Conservation (phyloP, 1,284 basidiomycete species). For the Omphalotus olearius region DNA sequence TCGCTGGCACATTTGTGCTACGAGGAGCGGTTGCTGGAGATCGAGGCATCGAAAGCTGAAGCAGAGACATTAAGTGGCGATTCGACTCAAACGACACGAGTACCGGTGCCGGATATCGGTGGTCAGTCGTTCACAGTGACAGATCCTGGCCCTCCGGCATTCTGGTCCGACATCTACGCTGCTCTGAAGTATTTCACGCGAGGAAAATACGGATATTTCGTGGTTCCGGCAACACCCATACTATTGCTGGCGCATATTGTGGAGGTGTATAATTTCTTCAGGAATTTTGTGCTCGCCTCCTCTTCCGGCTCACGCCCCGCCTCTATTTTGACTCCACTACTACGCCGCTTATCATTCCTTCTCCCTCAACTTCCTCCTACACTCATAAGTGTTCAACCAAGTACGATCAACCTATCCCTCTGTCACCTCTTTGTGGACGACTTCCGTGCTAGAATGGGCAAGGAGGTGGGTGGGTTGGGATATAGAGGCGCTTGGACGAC, state of each 20-base stretch:
- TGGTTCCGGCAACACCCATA: slow-evolving; percentile 43
- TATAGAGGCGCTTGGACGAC: slow-evolving; percentile 41
- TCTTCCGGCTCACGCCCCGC: background rate
- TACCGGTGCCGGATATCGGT: slow-evolving; percentile 36
- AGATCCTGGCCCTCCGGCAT: slow-evolving; percentile 42
- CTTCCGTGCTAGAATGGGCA: slow-evolving; percentile 39
- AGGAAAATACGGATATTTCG: slow-evolving; percentile 32
- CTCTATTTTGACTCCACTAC: background rate
- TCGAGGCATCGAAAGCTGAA: background rate
- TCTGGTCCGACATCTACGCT: slow-evolving; percentile 39
- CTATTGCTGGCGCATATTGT: slow-evolving; percentile 40
- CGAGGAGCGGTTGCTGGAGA: slow-evolving; percentile 37
- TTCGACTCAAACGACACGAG: too few relatives aligned
- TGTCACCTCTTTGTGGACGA: slow-evolving; percentile 51
- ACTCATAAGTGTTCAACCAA: slow-evolving; percentile 47
- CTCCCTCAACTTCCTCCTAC: slow-evolving; percentile 38
- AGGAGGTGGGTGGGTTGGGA: slow-evolving; percentile 45
- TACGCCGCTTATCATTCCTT: too few relatives aligned
- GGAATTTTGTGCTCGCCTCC: slow-evolving; percentile 22
- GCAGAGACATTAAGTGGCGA: too few relatives aligned
- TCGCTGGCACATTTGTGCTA: slow-evolving; percentile 51
- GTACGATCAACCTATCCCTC: slow-evolving; percentile 39
- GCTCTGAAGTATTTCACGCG: slow-evolving; percentile 29
- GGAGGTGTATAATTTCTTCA: slow-evolving; percentile 37
- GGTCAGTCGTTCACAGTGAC: slow-evolving; percentile 46